phyloP scores from a whole-genome alignment of 768 basidiomycete genomes.

The Suillus americanus region DNA sequence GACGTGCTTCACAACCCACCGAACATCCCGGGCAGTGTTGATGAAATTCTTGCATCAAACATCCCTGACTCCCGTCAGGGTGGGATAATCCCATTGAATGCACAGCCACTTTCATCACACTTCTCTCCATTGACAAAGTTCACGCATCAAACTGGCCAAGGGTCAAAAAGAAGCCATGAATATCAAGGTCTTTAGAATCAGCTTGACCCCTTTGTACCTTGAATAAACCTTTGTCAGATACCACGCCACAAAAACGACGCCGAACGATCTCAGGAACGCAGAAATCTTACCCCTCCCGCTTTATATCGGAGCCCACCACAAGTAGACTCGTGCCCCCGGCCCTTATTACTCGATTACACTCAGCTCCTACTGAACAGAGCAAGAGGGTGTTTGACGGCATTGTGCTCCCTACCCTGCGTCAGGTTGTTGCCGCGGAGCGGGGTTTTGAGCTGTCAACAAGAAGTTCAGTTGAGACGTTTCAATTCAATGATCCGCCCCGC shows the following conservation, averaged over 20 bases:
- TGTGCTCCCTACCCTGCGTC: slow-evolving; percentile 25
- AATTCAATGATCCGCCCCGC: neutral
- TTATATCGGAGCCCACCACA: slow-evolving; percentile 30
- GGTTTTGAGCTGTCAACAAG: neutral
- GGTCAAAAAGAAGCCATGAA: neutral
- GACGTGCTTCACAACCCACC: neutral
- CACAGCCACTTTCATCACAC: neutral
- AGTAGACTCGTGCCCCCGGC: slow-evolving; percentile 23
- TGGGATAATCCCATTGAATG: neutral
- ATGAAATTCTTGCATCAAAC: neutral
- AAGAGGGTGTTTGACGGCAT: slow-evolving; percentile 31
- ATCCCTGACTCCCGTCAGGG: neutral
- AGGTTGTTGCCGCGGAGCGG: slow-evolving; percentile 14
- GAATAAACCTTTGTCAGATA: slow-evolving; percentile 11
- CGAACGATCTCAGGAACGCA: slow-evolving; percentile 12
- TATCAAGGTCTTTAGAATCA: neutral
- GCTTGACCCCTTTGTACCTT: slow-evolving; percentile 10
- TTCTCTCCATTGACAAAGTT: neutral
- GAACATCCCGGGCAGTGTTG: neutral
- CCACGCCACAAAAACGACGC: slow-evolving; percentile 23
- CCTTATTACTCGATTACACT: slow-evolving; percentile 18
- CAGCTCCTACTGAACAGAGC: slow-evolving; percentile 18
- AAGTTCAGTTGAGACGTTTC: neutral
- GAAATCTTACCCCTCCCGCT: slow-evolving; percentile 15
- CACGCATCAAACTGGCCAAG: neutral